These are phyloP conservation scores for Fomitopsis betulina DNA, from an alignment of 1,284 basidiomycete genomes.

Conservation along the genomic window DNA sequence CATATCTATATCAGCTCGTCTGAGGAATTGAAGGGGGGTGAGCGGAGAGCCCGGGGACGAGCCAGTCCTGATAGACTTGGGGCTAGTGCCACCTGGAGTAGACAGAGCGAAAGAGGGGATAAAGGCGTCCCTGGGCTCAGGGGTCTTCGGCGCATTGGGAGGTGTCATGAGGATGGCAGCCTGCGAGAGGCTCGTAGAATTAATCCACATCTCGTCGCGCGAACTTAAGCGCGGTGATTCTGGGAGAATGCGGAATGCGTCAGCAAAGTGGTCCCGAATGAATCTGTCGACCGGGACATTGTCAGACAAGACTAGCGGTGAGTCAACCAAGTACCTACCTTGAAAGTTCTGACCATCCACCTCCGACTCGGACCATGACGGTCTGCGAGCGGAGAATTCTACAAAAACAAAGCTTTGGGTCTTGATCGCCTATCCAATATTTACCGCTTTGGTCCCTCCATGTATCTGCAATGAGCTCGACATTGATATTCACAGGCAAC, in stretches of 20 bases:
- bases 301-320: neutral
- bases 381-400: conserved; percentile 88
- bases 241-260: conserved; percentile 63
- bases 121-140: conserved; percentile 51
- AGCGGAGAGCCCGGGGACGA: conserved; percentile 49
- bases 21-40: conserved; percentile 52
- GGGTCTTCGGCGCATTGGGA: conserved; percentile 52
- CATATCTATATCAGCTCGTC: conserved; percentile 42
- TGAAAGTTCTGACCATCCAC: conserved; percentile 90
- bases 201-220: conserved; percentile 77
- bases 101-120: conserved; percentile 46
- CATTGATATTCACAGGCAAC: conserved; percentile 80
- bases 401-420: conserved; percentile 87
- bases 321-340: conserved; percentile 48
- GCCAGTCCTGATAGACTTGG: conserved; percentile 38
- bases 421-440: conserved; percentile 91
- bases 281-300: conserved; percentile 49
- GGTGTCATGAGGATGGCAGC: conserved; percentile 38
- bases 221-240: conserved; percentile 53
- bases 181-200: conserved; percentile 65
- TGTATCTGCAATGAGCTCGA: conserved; percentile 76
- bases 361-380: conserved; percentile 93
- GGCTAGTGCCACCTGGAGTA: conserved; percentile 42
- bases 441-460: conserved; percentile 92
- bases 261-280: conserved; percentile 81